A percentile compares a stretch with the other conserved stretches of the same genome.
Conservation (phyloP, 441 rosid genomes). For the Theobroma grandiflorum region DNA sequence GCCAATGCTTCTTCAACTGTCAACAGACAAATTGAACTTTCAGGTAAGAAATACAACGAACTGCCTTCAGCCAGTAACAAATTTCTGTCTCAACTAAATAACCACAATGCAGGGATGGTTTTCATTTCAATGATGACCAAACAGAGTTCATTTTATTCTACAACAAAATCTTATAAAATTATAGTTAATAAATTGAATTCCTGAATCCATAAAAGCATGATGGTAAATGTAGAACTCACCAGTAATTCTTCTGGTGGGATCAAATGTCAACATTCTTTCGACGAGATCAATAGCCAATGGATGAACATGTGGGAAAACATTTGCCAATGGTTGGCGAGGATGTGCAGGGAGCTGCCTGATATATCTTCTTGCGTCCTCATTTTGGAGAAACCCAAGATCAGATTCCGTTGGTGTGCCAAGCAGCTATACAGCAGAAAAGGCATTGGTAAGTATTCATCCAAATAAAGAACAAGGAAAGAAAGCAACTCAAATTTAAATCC, state of each 20-base stretch:
- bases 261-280: constrained; percentile 91
- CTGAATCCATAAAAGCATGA: not conserved
- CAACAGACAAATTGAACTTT: constrained; percentile 33
- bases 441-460: not conserved
- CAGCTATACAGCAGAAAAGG: constrained; percentile 51
- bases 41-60: constrained; percentile 13
- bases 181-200: not conserved
- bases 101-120: not conserved
- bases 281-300: constrained; percentile 85
- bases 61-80: not conserved
- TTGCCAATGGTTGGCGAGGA: constrained; percentile 76
- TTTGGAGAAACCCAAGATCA: constrained; percentile 82
- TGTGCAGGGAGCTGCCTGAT: constrained; percentile 69
- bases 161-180: not conserved
- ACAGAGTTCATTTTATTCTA: not conserved
- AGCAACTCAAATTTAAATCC: constrained; percentile 8
- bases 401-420: constrained; percentile 94
- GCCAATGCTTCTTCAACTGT: constrained; percentile 95
- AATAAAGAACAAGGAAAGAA: not conserved
- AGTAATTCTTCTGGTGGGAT: constrained; percentile 88
- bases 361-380: constrained; percentile 89
- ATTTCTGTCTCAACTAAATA: not conserved
- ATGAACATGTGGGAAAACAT: constrained; percentile 75
- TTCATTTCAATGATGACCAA: constrained; percentile 1
- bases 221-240: constrained; percentile 54